Evolutionary conservation across 257 asterid genomes (phyloP), one percentile per base, ranked within the genome.

Genomic region (Solanum chilense): DNA sequence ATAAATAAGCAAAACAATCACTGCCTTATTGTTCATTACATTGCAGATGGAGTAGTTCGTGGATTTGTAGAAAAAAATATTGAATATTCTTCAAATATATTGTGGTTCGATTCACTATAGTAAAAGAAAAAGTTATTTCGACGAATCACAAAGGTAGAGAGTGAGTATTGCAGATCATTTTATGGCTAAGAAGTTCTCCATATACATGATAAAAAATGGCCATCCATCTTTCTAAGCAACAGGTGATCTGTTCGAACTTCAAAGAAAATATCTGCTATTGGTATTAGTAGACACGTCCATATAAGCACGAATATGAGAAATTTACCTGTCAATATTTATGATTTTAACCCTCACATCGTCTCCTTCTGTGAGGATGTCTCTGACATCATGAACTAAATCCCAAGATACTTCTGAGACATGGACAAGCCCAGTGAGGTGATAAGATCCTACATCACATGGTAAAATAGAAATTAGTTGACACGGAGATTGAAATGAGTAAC

Each of bases 391-490:
- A 86, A 97, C 97, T 86, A 95, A 91, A 92, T 97, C 99, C 99
- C 99, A 97, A 5, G 99, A 97, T 47, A 97, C 98, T 90, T 97
- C 99, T 8, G 99, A 97, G 89, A 95, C 93, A 87, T 97, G 99
- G 83, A 97, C 97, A 73, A 95, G 94, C 74, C 99, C 99, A 1
- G 99, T 94, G 86, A 97, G 94, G 89, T 94, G 92, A 91, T 90
- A 92, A 29, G 89, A 86, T 84, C 99, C 98, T 97, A 93, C 85
- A 91, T 44, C 76, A 74, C 62, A 39, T 73, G 81, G 86, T 31
- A 64, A 20, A 84, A 73, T 13, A 49, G 84, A 13, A 70, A 85
- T n/a, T 31, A 29, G 37, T 45, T 52, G 42, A 25, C 47, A 7
- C 33, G 8, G 11, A 41, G 62, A 84, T 5, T 39, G 49, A 58